A percentile compares a stretch with the other conserved stretches of the same genome.
phyloP scores from a whole-genome alignment of 2,329 filamentous ascomycete species.

The Leptographium galeiforme region DNA sequence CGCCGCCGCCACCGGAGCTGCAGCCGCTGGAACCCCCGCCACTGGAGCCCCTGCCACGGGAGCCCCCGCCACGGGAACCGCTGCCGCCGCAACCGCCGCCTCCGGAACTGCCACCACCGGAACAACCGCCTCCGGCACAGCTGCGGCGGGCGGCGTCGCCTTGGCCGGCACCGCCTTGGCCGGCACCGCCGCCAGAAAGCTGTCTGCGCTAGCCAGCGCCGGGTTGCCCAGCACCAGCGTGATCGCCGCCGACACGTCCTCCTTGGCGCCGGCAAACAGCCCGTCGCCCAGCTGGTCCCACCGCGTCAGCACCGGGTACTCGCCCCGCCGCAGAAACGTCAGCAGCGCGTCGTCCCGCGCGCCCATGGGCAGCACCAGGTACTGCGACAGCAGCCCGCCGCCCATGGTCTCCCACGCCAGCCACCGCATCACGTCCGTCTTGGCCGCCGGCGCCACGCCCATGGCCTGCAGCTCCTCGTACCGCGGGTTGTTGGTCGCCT shows the following conservation, averaged over 20 bases:
- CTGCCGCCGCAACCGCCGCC: not conserved
- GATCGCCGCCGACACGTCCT: conserved; percentile 49
- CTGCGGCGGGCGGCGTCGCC: not conserved
- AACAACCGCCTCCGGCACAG: not conserved
- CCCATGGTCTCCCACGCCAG: conserved; percentile 89
- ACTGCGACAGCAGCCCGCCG: conserved; percentile 65
- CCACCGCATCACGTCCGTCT: conserved; percentile 68
- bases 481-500: conserved; percentile 71
- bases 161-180: conserved; percentile 3
- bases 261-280: conserved; percentile 58
- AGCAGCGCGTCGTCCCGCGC: conserved; percentile 59
- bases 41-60: not conserved
- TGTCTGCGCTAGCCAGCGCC: conserved; percentile 41
- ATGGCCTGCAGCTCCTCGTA: conserved; percentile 57
- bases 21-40: too few relatives aligned
- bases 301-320: conserved; percentile 59
- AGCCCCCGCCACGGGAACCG: not conserved
- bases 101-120: not conserved
- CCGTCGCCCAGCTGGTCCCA: conserved; percentile 60
- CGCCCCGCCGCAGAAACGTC: conserved; percentile 57
- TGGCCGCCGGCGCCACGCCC: conserved; percentile 47
- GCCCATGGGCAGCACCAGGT: conserved; percentile 75
- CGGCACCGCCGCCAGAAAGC: conserved; percentile 48
- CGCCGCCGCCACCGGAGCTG: not conserved
- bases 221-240: conserved; percentile 43